Percentiles rank a stretch among this genome's conserved stretches.
These are phyloP conservation scores for Penicillium sp. DNA, from an alignment of 2,329 filamentous ascomycete genomes.

Conservation along the genomic window DNA sequence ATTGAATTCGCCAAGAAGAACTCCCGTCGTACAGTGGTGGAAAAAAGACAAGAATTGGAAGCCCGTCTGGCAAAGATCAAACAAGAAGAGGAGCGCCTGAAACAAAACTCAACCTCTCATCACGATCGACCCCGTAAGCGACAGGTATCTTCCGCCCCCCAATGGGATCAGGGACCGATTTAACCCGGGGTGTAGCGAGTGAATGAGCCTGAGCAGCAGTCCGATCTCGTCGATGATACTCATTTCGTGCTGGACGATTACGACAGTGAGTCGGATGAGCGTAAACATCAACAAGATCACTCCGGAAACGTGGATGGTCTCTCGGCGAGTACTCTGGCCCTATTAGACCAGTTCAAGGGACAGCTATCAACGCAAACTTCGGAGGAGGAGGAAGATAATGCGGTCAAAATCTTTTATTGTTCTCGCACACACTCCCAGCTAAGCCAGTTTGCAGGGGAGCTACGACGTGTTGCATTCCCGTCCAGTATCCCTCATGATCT, in stretches of 20 bases:
- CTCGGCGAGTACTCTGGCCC: conserved; percentile 67
- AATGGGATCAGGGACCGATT: neutral
- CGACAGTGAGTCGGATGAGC: conserved; percentile 54
- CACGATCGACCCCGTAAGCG: conserved; percentile 47
- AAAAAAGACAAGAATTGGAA: conserved; percentile 67
- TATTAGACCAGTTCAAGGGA: conserved; percentile 63
- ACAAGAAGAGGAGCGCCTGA: conserved; percentile 56
- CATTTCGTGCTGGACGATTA: conserved; percentile 73
- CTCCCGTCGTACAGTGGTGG: conserved; percentile 60
- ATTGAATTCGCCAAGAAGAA: conserved; percentile 67
- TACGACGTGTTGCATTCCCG: conserved; percentile 71
- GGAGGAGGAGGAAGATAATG: conserved; percentile 48
- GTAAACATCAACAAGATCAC: conserved; percentile 24
- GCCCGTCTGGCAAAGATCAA: conserved; percentile 60
- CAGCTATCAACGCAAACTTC: conserved; percentile 27
- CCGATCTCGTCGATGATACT: conserved; percentile 49
- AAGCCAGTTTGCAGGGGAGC: conserved; percentile 77
- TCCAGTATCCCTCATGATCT: conserved; percentile 56
- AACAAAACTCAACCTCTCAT: conserved; percentile 47
- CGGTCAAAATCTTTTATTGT: conserved; percentile 83
- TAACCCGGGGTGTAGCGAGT: conserved; percentile 25
- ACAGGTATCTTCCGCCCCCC: conserved; percentile 29
- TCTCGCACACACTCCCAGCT: conserved; percentile 90
- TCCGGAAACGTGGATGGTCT: conserved; percentile 46
- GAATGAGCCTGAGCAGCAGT: conserved; percentile 13